Evolutionary conservation across 1,139 yeast species (phyloP), one percentile per base, ranked within the genome.

Genomic region (Cylindricascospora bacillispora): DNA sequence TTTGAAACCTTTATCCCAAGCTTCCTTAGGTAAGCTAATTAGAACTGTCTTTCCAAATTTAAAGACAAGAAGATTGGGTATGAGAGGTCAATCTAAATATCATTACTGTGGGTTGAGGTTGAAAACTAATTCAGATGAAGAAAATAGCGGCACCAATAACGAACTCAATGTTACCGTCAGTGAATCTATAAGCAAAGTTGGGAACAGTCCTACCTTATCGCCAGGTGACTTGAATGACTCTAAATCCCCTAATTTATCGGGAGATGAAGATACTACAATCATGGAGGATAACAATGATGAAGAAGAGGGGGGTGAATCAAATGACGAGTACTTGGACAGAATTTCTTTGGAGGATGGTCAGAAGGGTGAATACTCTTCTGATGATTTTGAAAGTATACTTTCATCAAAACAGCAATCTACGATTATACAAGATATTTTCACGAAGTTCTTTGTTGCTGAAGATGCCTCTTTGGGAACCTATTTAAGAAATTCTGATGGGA

Each of bases 91-190:
- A 48, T 76, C 89, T 13, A 81, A 81, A 47, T 85, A 85, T 52
- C 94, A 85, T 51, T 85, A 85, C 52, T 82, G 94, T 57, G 95
- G 95, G 1, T 63, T 85, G 30, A 69, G 67, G 43, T 54, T 85
- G 32, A 57, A 69, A 13, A n/a, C n/a, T n/a, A n/a, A n/a, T n/a
- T n/a, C n/a, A n/a, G n/a, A n/a, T n/a, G n/a, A n/a, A n/a, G n/a
- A 33, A 32, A 26, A 28, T 14, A 12, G 15, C 14, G 24, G 24
- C 9, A 12, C 15, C 26, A 17, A 10, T 10, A 17, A 6, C n/a
- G n/a, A 17, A 17, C 20, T 6, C 6, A 10, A 17, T 6, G 10
- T 6, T 10, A 17, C 6, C 10, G 13, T 25, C n/a, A 27, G 15
- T 15, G 25, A 27, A 21, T 15, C 13, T 10, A 20, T 15, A 6